Conservation (phyloP, 306 rosid species). For the Casuarina glauca region DNA sequence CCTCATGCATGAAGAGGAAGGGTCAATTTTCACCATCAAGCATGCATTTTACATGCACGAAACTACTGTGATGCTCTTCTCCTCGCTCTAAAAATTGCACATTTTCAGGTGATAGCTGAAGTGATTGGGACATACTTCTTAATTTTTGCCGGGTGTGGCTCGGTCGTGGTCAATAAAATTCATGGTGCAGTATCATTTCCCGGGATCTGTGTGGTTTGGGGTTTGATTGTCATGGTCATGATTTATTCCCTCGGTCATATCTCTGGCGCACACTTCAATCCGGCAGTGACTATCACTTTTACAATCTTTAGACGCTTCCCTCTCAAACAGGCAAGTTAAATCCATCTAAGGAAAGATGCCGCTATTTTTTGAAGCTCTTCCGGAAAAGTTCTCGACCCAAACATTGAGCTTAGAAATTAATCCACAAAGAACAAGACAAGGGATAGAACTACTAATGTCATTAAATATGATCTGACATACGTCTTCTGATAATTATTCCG, state of each 20-base stretch:
- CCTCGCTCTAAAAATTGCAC: neutral
- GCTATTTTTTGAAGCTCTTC: neutral
- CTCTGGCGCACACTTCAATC: conserved; percentile 73
- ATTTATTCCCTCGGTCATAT: conserved; percentile 61
- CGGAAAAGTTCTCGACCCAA: no score
- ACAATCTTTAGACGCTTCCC: conserved; percentile 54
- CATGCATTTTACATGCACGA: no score
- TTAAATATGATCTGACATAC: no score
- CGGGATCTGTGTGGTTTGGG: conserved; percentile 52
- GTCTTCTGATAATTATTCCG: no score
- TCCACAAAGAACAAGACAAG: no score
- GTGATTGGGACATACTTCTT: conserved; percentile 59
- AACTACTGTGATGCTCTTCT: neutral
- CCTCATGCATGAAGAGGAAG: no score
- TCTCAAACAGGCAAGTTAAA: conserved; percentile 34
- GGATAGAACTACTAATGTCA: no score
- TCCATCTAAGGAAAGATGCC: neutral
- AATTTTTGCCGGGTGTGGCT: conserved; percentile 60
- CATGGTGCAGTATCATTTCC: conserved; percentile 51
- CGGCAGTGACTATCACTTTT: conserved; percentile 52
- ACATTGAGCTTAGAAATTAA: no score
- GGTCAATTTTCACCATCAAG: no score
- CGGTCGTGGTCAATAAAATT: conserved; percentile 40
- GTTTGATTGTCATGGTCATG: conserved; percentile 50
- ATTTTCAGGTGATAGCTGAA: conserved; percentile 60